phyloP scores from a whole-genome alignment of 192 early-diverging fungal genomes.

The Podila epigama region DNA sequence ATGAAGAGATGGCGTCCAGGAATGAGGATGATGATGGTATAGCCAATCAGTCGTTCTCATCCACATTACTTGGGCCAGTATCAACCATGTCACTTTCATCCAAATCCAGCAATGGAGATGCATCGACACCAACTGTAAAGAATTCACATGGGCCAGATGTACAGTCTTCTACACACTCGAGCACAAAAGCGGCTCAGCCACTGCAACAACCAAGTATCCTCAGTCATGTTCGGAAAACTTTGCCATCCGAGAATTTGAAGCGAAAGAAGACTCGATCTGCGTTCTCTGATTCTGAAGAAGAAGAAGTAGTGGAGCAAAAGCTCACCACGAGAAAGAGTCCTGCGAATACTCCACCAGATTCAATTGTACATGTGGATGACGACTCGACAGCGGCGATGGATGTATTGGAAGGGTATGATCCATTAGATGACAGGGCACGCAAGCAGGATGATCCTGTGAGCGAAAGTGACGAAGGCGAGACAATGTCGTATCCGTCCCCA shows the following conservation, averaged over 20 bases:
- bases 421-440: constrained; percentile 26
- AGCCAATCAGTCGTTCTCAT: neutral
- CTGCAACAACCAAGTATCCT: neutral
- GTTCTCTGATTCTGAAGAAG: constrained; percentile 13
- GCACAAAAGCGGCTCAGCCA: neutral
- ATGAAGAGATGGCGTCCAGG: neutral
- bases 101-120: neutral
- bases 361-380: neutral
- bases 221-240: neutral
- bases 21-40: neutral
- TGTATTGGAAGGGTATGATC: constrained; percentile 38
- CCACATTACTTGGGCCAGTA: neutral
- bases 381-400: constrained; percentile 1
- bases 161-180: neutral
- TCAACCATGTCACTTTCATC: neutral
- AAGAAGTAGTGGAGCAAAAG: neutral
- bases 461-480: constrained; percentile 36
- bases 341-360: neutral
- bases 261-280: constrained; percentile 8
- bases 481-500: neutral
- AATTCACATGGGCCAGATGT: neutral
- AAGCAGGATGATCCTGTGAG: constrained; percentile 8
- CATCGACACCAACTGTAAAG: neutral
- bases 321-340: neutral
- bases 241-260: neutral